Percentiles rank a stretch among this genome's conserved stretches.
These are phyloP conservation scores for Funneliformis geosporum DNA, from an alignment of 192 early-diverging fungal genomes.

Conservation along the genomic window DNA sequence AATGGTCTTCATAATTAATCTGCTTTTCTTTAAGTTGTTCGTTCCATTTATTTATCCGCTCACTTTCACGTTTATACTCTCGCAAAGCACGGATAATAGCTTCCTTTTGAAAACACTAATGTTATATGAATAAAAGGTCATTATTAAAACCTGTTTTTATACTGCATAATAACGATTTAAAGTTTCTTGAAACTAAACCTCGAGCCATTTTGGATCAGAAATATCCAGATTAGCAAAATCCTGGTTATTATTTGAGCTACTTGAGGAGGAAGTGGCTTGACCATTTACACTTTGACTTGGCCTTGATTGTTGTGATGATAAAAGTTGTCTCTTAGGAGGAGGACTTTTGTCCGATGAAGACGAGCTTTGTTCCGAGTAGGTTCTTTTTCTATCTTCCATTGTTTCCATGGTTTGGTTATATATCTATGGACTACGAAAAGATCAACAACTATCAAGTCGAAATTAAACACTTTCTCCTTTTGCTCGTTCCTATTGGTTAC, in stretches of 20 bases:
- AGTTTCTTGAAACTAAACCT: background rate
- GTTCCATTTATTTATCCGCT: background rate
- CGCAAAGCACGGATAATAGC: slow-evolving; percentile 4
- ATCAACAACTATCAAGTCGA: too few relatives aligned
- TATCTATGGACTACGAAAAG: background rate
- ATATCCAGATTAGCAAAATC: slow-evolving; percentile 4
- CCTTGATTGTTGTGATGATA: slow-evolving; percentile 1
- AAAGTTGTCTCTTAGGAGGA: slow-evolving; percentile 6
- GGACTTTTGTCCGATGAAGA: background rate
- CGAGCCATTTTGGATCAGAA: slow-evolving; percentile 23
- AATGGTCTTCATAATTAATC: background rate
- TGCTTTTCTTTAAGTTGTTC: background rate
- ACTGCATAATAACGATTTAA: too few relatives aligned
- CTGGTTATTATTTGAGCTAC: background rate
- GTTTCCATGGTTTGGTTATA: background rate
- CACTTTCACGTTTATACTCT: slow-evolving; percentile 2
- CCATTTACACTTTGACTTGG: background rate
- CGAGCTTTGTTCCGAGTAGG: background rate
- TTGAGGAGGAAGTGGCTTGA: background rate
- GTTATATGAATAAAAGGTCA: background rate
- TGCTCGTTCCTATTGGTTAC: too few relatives aligned
- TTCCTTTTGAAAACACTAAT: slow-evolving; percentile 14
- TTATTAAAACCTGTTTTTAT: background rate
- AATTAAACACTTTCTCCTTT: too few relatives aligned
- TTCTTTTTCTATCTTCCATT: slow-evolving; percentile 18